phyloP scores from a whole-genome alignment of 2,329 filamentous ascomycete genomes.

The Exutisphaerella laricina region DNA sequence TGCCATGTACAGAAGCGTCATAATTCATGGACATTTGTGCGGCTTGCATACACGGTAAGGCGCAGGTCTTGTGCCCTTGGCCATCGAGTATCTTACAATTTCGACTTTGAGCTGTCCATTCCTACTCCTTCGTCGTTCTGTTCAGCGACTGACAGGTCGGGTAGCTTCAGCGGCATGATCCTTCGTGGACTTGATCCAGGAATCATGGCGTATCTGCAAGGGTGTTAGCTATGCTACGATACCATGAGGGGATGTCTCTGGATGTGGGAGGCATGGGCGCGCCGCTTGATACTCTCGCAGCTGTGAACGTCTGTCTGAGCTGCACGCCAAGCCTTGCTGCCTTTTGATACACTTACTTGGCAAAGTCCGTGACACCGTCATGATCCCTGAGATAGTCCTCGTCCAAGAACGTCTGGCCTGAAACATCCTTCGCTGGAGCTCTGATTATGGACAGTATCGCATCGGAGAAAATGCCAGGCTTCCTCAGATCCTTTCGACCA shows the following conservation, averaged over 20 bases:
- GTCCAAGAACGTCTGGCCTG: conserved; percentile 67
- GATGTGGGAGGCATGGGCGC: too few species aligned
- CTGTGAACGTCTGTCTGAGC: too few species aligned
- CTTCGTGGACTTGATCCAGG: conserved; percentile 58
- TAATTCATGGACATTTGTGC: too few species aligned
- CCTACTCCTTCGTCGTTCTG: conserved; percentile 73
- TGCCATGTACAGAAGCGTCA: too few species aligned
- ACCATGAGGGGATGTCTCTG: too few species aligned
- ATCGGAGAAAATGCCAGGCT: conserved; percentile 66
- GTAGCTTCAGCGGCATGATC: conserved; percentile 70
- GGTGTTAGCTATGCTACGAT: too few species aligned
- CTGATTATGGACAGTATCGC: conserved; percentile 67
- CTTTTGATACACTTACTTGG: too few species aligned
- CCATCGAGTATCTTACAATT: too few species aligned
- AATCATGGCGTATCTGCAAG: conserved; percentile 65
- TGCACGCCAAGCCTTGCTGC: too few species aligned
- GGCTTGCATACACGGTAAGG: too few species aligned
- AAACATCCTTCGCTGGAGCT: conserved; percentile 56
- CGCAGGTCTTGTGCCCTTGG: too few species aligned
- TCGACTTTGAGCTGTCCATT: conserved; percentile 54
- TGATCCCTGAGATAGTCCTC: conserved; percentile 71
- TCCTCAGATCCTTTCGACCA: conserved; percentile 25
- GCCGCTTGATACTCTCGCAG: too few species aligned
- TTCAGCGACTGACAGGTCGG: conserved; percentile 66
- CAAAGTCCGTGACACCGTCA: conserved; percentile 62